phyloP scores from a whole-genome alignment of 768 basidiomycete species.

The Psilocybe subaeruginosa region DNA sequence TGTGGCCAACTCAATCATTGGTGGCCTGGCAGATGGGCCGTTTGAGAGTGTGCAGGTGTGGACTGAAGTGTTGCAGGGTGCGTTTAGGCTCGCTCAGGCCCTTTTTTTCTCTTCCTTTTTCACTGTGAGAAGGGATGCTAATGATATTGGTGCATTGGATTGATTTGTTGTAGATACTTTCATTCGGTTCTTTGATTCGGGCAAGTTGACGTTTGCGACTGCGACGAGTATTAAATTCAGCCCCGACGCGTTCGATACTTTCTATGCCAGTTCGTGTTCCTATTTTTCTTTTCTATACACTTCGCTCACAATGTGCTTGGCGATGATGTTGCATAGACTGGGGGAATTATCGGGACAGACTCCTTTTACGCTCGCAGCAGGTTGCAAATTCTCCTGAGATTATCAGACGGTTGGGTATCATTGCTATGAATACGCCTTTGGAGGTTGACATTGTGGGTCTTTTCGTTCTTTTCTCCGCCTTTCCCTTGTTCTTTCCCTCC shows the following conservation, averaged over 20 bases:
- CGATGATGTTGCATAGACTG: conserved; percentile 34
- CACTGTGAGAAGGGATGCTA: not conserved
- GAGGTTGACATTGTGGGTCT: conserved; percentile 49
- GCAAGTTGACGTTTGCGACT: conserved; percentile 48
- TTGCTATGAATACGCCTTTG: conserved; percentile 55
- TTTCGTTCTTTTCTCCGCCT: not conserved
- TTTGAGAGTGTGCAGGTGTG: conserved; percentile 53
- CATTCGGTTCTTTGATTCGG: conserved; percentile 48
- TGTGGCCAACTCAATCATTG: conserved; percentile 53
- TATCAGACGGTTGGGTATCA: conserved; percentile 48
- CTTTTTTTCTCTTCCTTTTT: not conserved
- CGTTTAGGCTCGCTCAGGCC: conserved; percentile 2
- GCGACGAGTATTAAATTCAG: conserved; percentile 51
- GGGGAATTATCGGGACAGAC: conserved; percentile 46
- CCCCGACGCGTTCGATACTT: conserved; percentile 51
- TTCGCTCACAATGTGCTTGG: not conserved
- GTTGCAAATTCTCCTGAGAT: conserved; percentile 54
- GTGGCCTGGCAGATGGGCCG: conserved; percentile 48
- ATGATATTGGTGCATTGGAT: not conserved
- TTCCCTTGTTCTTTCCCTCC: no score
- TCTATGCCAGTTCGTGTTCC: conserved; percentile 40
- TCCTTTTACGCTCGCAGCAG: conserved; percentile 51
- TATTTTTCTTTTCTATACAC: not conserved
- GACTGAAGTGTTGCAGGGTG: conserved; percentile 53
- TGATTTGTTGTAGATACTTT: conserved; percentile 26